Base-by-base conservation (phyloP, 2,329 filamentous ascomycete genomes). In the Neopestalotiopsis clavispora region DNA sequence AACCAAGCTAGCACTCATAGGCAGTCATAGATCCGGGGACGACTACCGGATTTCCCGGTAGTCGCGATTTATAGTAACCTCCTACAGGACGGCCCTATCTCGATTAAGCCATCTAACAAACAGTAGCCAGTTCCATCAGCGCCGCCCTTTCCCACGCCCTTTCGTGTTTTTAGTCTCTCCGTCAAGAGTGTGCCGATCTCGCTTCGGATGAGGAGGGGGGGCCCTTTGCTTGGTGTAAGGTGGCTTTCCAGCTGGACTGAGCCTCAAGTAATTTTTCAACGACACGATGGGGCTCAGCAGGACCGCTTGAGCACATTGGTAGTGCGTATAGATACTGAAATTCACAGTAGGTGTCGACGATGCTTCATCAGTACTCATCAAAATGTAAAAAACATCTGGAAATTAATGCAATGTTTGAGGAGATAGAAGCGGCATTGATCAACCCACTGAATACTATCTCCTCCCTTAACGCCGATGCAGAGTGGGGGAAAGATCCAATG, bases 401-500 rank as follows among this genome's bases (percentile, higher is more conserved):
- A 38, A 38, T 38, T 3, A 10, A 38, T 9, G 34, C 34, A 10
- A n/a, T 14, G 49, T 23, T 23, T 28, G 1, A 23, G 20, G 49
- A 23, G 49, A 56, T 56, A 56, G 1, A 4, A 9, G n/a, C 14
- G 17, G 45, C n/a, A n/a, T 6, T 17, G 17, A 52, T 52, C 10
- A 52, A 9, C n/a, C 23, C 17, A n/a, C 45, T 17, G 3, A 9
- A 17, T n/a, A 52, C 4, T 52, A 52, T 52, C 45, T 59, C 59
- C 30, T 12, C 12, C 10, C 61, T 64, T 45, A 64, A 64, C 61
- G 61, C 61, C 61, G 61, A 64, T 49, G 40, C 10, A 45, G 20
- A 23, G 61, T 30, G 61, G 61, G 61, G 61, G 20, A 23, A 23
- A 40, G 42, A 52, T 20, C 17, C 40, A 40, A 64, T 64, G 61